Base-by-base conservation (phyloP, 106 monocot genomes). In the Dendrobium officinale region DNA sequence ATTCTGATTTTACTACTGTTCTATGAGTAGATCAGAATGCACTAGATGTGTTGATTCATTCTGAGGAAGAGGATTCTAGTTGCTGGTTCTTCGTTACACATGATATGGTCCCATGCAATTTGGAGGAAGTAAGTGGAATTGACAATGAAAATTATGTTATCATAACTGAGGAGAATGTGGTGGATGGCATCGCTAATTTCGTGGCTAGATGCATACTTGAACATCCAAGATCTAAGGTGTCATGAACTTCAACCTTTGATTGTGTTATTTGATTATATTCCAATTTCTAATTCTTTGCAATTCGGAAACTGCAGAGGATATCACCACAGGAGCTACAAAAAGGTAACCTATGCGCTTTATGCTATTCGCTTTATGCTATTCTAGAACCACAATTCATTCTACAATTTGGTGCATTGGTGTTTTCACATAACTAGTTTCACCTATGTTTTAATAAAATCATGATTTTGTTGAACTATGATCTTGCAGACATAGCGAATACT, bases 181-280 rank as follows among this genome's bases (percentile, higher is more conserved):
- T 98, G 64, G 97, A 98, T 84, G 92, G 94, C 55, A 84, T 98
- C 82, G 86, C 94, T 15, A 85, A 88, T 77, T 98, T 94, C 81
- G 80, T 94, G 49, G 92, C 97, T 27, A 92, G 82, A 85, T 98
- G 91, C 80, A 92, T 98, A 51, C 78, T 94, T 70, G 89, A 94
- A 74, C 88, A 94, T 83, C 92, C 94, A 79, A 91, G 86, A 80
- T 92, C 92, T 33, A 91, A 92, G 92, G 98, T 98, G 51, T 79
- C 75, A 16, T 42, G 29, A 56, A 11, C 70, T 5, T 72, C 55
- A 7, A 15, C 18, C 16, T 82, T 13, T 51, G 15, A 51, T 51
- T 51, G 51, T 51, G 51, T 51, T 51, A 15, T 51, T 51, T 51
- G 13, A 51, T 51, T 51, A 51, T 51, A 13, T 51, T 51, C 13